Percentiles rank a stretch among this genome's conserved stretches.
phyloP scores from a whole-genome alignment of 2,329 filamentous ascomycete genomes.

The Ophiostoma angusticollis region DNA sequence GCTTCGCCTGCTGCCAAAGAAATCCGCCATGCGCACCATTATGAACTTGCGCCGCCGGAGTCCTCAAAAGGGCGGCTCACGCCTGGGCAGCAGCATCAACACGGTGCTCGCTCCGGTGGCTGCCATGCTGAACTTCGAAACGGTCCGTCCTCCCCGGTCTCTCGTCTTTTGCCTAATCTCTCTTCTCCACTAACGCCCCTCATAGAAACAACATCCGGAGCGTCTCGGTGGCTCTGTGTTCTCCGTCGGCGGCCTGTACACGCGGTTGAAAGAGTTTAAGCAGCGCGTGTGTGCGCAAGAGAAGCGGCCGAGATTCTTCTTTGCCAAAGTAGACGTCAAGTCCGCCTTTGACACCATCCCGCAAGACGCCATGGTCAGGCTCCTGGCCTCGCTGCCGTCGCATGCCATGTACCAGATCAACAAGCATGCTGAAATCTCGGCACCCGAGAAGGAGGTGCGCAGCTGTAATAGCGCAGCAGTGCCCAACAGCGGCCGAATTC shows the following conservation, averaged over 20 bases:
- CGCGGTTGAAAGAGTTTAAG: conserved; percentile 59
- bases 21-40: conserved; percentile 63
- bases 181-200: not conserved
- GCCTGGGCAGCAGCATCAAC: conserved; percentile 33
- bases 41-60: conserved; percentile 66
- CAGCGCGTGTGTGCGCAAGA: conserved; percentile 25
- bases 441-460: not conserved
- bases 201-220: conserved; percentile 28
- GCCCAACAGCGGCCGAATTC: conserved; percentile 3
- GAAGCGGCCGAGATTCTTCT: conserved; percentile 46
- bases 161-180: not conserved
- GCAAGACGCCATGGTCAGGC: conserved; percentile 55
- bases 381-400: conserved; percentile 47
- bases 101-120: conserved; percentile 52
- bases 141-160: conserved; percentile 42
- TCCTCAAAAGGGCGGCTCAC: conserved; percentile 25
- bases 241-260: conserved; percentile 69
- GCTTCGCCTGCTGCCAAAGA: conserved; percentile 73
- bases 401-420: conserved; percentile 55
- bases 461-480: conserved; percentile 6
- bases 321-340: conserved; percentile 85
- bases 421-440: conserved; percentile 57
- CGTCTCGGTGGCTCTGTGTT: conserved; percentile 69
- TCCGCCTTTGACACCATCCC: conserved; percentile 94
- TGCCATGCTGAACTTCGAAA: conserved; percentile 67